Conservation (phyloP, 2,329 filamentous ascomycete genomes). For the Aspergillus pseudoglaucus region DNA sequence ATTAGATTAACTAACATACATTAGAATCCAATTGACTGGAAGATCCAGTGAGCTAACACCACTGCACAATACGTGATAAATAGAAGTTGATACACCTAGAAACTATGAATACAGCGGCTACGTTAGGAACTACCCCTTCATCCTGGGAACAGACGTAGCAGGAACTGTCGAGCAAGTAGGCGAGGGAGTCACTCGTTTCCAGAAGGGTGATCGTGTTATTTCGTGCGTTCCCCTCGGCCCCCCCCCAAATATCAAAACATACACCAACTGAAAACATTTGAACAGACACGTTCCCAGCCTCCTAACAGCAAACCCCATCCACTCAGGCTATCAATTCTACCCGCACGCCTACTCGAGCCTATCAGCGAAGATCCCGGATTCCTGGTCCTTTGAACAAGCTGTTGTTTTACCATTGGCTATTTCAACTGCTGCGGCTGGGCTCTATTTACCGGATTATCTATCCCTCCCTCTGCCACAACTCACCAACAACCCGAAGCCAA, state of each 20-base stretch:
- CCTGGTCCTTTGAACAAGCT: conserved; percentile 22
- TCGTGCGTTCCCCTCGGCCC: not conserved
- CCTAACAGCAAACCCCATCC: not conserved
- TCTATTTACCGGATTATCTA: conserved; percentile 21
- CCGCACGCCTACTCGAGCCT: conserved; percentile 14
- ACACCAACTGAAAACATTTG: too few species aligned
- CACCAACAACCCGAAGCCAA: conserved; percentile 4
- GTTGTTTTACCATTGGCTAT: conserved; percentile 30
- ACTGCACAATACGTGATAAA: not conserved
- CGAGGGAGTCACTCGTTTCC: not conserved
- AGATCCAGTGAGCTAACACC: not conserved
- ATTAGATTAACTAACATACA: too few species aligned
- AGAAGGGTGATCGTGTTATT: not conserved
- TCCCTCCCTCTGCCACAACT: conserved; percentile 13
- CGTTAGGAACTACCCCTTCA: not conserved
- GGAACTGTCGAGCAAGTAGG: not conserved
- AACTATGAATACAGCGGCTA: not conserved
- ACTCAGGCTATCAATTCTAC: conserved; percentile 21
- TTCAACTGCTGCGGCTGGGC: conserved; percentile 25
- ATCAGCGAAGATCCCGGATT: conserved; percentile 19
- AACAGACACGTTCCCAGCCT: not conserved
- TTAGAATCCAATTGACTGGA: not conserved
- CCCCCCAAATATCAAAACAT: not conserved
- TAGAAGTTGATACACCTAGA: not conserved
- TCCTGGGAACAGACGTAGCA: not conserved